A percentile compares a stretch with the other conserved stretches of the same genome.
Evolutionary conservation across 768 basidiomycete genomes (phyloP).

Genomic region (Favolaschia claudopus): DNA sequence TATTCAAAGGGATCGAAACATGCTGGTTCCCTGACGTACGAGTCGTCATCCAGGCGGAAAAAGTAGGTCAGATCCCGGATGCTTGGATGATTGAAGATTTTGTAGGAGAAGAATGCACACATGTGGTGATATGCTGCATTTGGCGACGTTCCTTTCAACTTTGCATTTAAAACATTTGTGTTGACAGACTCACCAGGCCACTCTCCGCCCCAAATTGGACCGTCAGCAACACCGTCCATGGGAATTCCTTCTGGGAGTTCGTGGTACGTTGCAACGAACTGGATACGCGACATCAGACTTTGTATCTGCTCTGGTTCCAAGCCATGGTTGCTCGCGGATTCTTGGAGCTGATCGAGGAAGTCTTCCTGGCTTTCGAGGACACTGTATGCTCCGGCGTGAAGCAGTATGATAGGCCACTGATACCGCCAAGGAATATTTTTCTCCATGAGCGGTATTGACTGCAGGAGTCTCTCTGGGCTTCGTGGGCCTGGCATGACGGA

Average conservation of each 20-base stretch:
- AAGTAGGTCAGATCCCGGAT: slow-evolving; percentile 27
- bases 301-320: neutral
- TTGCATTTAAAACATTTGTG: no score
- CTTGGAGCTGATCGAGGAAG: neutral
- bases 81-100: slow-evolving; percentile 30
- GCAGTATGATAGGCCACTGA: slow-evolving; percentile 10
- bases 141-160: no score
- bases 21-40: slow-evolving; percentile 15
- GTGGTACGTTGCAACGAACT: slow-evolving; percentile 2
- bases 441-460: slow-evolving; percentile 4
- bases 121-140: slow-evolving; percentile 30
- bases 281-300: neutral
- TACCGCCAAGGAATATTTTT: slow-evolving; percentile 7
- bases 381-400: slow-evolving; percentile 3
- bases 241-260: slow-evolving; percentile 7
- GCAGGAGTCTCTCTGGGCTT: neutral
- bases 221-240: neutral
- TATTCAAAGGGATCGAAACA: slow-evolving; percentile 30
- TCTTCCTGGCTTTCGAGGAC: neutral
- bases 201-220: neutral
- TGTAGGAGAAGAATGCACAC: slow-evolving; percentile 29
- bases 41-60: slow-evolving; percentile 32
- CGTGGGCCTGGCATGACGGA: slow-evolving; percentile 8
- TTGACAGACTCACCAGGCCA: neutral
- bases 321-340: neutral